These are phyloP conservation scores for Lichtheimia ramosa DNA, from an alignment of 371 early-diverging fungal genomes.

Conservation along the genomic window DNA sequence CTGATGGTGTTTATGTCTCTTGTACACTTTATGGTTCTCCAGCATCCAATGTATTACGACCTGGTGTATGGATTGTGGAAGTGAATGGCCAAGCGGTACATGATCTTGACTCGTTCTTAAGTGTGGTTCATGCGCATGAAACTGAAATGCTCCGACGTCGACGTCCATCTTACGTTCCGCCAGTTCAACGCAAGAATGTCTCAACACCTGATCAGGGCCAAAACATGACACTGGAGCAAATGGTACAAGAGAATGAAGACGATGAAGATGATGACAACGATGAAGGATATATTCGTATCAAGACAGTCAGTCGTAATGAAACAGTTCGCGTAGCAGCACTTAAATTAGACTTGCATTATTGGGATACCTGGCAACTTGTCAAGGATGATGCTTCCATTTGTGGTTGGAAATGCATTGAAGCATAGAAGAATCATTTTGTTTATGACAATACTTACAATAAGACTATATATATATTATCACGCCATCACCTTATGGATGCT, in stretches of 20 bases:
- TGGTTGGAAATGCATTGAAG: conserved; percentile 56
- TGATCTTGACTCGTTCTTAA: conserved; percentile 51
- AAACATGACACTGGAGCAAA: too few relatives aligned
- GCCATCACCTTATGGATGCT: too few relatives aligned
- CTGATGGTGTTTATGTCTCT: conserved; percentile 75
- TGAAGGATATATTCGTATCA: conserved; percentile 68
- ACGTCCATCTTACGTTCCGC: conserved; percentile 33
- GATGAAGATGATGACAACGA: conserved; percentile 48
- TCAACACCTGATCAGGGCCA: too few relatives aligned
- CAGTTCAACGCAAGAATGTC: conserved; percentile 19
- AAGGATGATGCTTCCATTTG: conserved; percentile 47
- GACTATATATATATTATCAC: too few relatives aligned
- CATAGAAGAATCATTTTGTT: too few relatives aligned
- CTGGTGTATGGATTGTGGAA: conserved; percentile 54
- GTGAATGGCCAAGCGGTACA: conserved; percentile 50
- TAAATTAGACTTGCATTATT: conserved; percentile 71
- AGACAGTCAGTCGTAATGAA: conserved; percentile 59
- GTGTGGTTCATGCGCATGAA: conserved; percentile 48
- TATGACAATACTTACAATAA: too few relatives aligned
- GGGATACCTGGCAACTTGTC: conserved; percentile 68
- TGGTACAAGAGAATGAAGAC: conserved; percentile 16
- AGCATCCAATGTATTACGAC: conserved; percentile 47
- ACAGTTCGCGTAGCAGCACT: conserved; percentile 64
- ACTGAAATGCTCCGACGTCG: conserved; percentile 22
- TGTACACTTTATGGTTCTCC: conserved; percentile 72